Conservation (phyloP, 192 early-diverging fungal species). For the Coemansia sp. region DNA sequence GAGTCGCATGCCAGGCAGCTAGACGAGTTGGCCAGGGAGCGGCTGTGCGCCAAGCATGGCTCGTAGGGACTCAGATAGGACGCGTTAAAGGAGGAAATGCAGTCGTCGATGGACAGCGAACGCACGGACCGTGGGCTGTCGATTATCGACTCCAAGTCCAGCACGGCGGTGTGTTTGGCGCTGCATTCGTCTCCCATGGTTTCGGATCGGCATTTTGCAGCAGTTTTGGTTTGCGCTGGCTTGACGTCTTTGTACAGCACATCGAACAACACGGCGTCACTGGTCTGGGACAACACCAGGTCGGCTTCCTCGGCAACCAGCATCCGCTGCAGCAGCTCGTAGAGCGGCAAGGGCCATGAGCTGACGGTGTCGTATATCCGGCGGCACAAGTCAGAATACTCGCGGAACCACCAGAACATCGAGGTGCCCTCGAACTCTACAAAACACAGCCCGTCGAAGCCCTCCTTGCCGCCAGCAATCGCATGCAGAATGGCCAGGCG, state of each 20-base stretch:
- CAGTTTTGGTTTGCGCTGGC: background rate
- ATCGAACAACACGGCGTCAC: conserved; percentile 13
- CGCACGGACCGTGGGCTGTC: conserved; percentile 43
- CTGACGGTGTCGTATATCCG: conserved; percentile 15
- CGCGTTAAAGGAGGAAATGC: conserved; percentile 40
- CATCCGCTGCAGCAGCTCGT: conserved; percentile 32
- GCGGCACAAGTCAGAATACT: conserved; percentile 35
- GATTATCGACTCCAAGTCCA: conserved; percentile 44
- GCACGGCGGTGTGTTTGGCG: conserved; percentile 2
- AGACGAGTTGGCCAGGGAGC: conserved; percentile 5
- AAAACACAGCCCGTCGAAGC: conserved; percentile 58
- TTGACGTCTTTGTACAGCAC: background rate
- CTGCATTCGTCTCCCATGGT: conserved; percentile 5
- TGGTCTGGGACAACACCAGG: conserved; percentile 11
- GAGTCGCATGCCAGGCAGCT: conserved; percentile 17
- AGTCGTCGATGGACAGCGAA: conserved; percentile 48
- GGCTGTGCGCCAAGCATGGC: conserved; percentile 3
- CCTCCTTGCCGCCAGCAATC: conserved; percentile 31
- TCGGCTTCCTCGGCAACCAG: conserved; percentile 48
- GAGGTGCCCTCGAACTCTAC: conserved; percentile 48
- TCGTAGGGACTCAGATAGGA: conserved; percentile 14
- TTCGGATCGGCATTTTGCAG: background rate
- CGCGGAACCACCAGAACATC: conserved; percentile 64
- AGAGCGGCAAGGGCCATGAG: conserved; percentile 8
- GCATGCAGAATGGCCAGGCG: conserved; percentile 60